Percentiles rank a stretch among this genome's conserved stretches.
Evolutionary conservation across 2,329 filamentous ascomycete genomes (phyloP).

Genomic region (Monilinia fructicola): DNA sequence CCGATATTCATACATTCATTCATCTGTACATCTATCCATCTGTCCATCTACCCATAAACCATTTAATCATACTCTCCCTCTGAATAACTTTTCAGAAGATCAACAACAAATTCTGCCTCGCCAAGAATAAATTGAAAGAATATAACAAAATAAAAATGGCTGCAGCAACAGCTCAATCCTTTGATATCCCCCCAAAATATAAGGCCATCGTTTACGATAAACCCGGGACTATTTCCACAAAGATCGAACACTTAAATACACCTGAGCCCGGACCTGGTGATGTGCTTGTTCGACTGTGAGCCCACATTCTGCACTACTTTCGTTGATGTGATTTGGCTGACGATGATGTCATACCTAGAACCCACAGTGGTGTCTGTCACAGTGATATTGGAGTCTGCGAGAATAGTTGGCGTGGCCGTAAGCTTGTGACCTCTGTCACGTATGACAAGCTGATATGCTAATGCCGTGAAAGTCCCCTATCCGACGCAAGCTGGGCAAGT

Average conservation of each 20-base stretch:
- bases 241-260: slow-evolving; percentile 61
- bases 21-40: neutral
- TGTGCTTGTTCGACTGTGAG: slow-evolving; percentile 60
- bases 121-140: slow-evolving; percentile 17
- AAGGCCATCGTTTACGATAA: slow-evolving; percentile 65
- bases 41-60: neutral
- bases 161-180: slow-evolving; percentile 30
- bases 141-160: slow-evolving; percentile 39
- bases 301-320: neutral
- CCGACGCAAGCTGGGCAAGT: slow-evolving; percentile 62
- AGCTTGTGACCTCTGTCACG: slow-evolving; percentile 23
- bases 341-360: slow-evolving; percentile 41
- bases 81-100: neutral
- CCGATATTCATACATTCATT: neutral
- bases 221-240: slow-evolving; percentile 63
- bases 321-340: slow-evolving; percentile 20
- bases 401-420: slow-evolving; percentile 42
- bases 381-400: slow-evolving; percentile 59
- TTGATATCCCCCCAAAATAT: slow-evolving; percentile 56
- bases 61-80: neutral
- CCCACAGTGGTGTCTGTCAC: slow-evolving; percentile 66
- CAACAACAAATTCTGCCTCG: neutral
- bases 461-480: slow-evolving; percentile 54
- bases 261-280: slow-evolving; percentile 63
- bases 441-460: slow-evolving; percentile 34